Conservation (phyloP, 768 basidiomycete species). For the Leccinum variicolor region DNA sequence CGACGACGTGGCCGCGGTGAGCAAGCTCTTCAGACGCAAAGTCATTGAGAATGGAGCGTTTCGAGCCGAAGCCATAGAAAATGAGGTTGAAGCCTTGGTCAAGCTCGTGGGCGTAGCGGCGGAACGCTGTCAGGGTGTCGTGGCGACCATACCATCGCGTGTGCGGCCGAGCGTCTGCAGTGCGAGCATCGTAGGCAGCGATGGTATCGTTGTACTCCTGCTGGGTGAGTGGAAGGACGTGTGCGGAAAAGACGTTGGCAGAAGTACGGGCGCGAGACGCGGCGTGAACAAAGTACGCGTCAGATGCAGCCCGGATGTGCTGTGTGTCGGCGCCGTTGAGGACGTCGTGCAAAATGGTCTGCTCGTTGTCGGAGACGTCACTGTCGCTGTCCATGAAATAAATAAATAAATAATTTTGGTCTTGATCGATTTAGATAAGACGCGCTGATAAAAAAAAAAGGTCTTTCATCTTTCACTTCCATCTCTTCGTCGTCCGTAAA, state of each 20-base stretch:
- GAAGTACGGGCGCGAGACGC: slow-evolving; percentile 70
- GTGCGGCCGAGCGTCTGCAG: not conserved
- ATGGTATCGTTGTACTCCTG: slow-evolving; percentile 52
- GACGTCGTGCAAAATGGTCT: slow-evolving; percentile 10
- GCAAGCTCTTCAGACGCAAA: slow-evolving; percentile 61
- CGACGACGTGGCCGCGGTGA: slow-evolving; percentile 64
- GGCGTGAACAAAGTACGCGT: slow-evolving; percentile 77
- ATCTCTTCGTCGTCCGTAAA: slow-evolving; percentile 26
- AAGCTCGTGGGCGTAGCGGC: slow-evolving; percentile 68
- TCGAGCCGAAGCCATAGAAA: slow-evolving; percentile 89
- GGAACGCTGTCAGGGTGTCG: slow-evolving; percentile 38
- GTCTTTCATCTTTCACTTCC: slow-evolving; percentile 11
- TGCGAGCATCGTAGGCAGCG: slow-evolving; percentile 20
- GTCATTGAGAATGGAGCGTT: slow-evolving; percentile 68
- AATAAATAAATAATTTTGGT: slow-evolving; percentile 6
- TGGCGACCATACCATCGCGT: slow-evolving; percentile 22
- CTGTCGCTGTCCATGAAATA: slow-evolving; percentile 28
- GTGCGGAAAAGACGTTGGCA: slow-evolving; percentile 71
- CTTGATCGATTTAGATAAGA: slow-evolving; percentile 27
- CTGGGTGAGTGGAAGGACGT: slow-evolving; percentile 65
- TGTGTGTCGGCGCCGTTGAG: slow-evolving; percentile 5
- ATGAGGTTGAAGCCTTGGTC: slow-evolving; percentile 83
- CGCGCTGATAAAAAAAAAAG: slow-evolving; percentile 23
- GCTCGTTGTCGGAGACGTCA: slow-evolving; percentile 29
- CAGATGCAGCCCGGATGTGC: slow-evolving; percentile 58